Base-by-base conservation (phyloP, 1,139 yeast genomes). In the Hyphopichia burtonii region DNA sequence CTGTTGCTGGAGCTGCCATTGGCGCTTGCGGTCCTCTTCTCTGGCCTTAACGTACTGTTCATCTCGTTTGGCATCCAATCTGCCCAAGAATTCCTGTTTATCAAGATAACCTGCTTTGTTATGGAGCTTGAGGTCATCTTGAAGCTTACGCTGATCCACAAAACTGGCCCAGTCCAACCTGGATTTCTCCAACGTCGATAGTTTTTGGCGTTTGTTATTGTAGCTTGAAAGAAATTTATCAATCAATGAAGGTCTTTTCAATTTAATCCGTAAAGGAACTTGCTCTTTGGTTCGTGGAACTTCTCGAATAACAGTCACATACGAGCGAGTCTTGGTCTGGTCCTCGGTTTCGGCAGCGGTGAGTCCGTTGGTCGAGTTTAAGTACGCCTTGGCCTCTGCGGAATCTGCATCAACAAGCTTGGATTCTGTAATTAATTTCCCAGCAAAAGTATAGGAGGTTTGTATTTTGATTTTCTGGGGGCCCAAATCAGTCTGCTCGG, bases 101-200 rank as follows among this genome's bases (percentile, higher is more conserved):
- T 89, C 96, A 58, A 94, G 69, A 64, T 83, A 93, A 12, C 99
- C 99, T 40, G 78, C 86, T 61, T 79, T 82, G 61, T 90, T 91
- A 57, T 85, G 86, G 44, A 80, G 75, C 42, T 76, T 76, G 58
- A 93, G 75, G 50, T 93, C 99, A 50, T 89, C 96, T 41, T 79
- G 76, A 43, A 94, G 82, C 45, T 91, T 90, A 49, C 84, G 82
- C 52, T 84, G 75, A 63, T 93, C 98, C 17, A 94, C 97, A 66
- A 87, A 91, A 46, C 89, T 82, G 1, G 96, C 95, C 96, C 99
- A 93, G 62, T 93, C 99, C 44, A 93, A 73, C 47, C 96, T 74
- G 2, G 96, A 87, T 61, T 93, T 93, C 60, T 94, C 98, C 48
- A 93, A 69, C 0, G 99, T 94, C 16, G 96, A 87, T 47, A 94